These are phyloP conservation scores for Fusarium palustre DNA, from an alignment of 2,329 filamentous ascomycete genomes.

Conservation along the genomic window DNA sequence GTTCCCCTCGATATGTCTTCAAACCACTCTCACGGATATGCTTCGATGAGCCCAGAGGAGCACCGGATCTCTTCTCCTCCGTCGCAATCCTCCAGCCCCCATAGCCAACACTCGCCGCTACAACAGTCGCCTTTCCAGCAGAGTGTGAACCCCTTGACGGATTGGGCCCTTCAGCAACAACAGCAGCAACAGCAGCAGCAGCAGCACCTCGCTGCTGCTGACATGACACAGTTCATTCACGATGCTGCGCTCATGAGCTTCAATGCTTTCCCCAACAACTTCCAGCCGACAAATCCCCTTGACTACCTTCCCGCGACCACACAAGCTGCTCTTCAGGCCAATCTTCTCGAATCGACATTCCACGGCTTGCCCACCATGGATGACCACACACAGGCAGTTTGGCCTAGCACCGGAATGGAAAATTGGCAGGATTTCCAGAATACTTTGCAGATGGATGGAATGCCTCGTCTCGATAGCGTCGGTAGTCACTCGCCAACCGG, in stretches of 20 bases:
- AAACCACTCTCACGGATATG: constrained; percentile 57
- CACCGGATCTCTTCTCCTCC: constrained; percentile 60
- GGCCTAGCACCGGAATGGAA: constrained; percentile 71
- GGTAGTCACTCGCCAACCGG: constrained; percentile 61
- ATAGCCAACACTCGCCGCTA: constrained; percentile 61
- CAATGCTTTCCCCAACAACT: constrained; percentile 63
- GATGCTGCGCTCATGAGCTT: constrained; percentile 68
- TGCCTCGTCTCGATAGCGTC: constrained; percentile 56
- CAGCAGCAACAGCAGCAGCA: constrained; percentile 52
- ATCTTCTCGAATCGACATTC: constrained; percentile 74
- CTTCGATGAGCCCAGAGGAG: constrained; percentile 64
- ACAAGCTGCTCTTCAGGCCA: constrained; percentile 72
- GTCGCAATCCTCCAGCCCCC: constrained; percentile 64
- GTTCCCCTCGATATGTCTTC: constrained; percentile 66
- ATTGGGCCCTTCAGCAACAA: constrained; percentile 71
- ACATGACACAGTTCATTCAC: constrained; percentile 66
- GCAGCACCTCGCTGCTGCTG: constrained; percentile 56
- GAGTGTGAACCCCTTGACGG: constrained; percentile 65
- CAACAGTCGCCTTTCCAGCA: constrained; percentile 68
- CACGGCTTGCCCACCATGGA: constrained; percentile 67
- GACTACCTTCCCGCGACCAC: constrained; percentile 72
- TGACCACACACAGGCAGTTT: constrained; percentile 66
- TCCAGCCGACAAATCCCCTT: constrained; percentile 66
- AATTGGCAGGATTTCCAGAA: constrained; percentile 85
- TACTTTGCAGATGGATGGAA: constrained; percentile 64